Percentiles rank a stretch among this genome's conserved stretches.
phyloP scores from a whole-genome alignment of 352 stramenopile genomes.

The Hyaloperonospora arabidopsidis region DNA sequence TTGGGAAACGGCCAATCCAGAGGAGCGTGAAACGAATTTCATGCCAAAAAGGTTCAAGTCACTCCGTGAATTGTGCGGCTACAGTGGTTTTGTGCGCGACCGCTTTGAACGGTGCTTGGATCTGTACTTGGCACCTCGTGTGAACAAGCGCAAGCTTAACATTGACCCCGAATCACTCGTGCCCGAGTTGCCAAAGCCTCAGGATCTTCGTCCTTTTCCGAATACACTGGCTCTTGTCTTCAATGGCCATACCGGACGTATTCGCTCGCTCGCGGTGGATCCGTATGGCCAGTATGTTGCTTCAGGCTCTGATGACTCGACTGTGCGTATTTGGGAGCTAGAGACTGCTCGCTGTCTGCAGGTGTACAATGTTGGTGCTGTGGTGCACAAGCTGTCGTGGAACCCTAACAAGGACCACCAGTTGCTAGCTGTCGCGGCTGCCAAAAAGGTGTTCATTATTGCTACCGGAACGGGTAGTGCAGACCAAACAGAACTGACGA shows the following conservation, averaged over 20 bases:
- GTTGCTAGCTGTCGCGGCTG: conserved; percentile 89
- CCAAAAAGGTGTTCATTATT: conserved; percentile 88
- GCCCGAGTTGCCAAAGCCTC: conserved; percentile 93
- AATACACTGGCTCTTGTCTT: conserved; percentile 89
- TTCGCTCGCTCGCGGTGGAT: conserved; percentile 91
- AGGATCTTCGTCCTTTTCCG: conserved; percentile 97
- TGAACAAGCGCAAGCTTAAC: conserved; percentile 94
- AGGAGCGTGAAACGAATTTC: conserved; percentile 95
- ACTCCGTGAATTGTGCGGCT: conserved; percentile 93
- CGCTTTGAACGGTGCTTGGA: conserved; percentile 99
- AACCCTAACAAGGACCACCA: conserved; percentile 96
- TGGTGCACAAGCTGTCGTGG: conserved; percentile 92
- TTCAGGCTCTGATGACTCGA: conserved; percentile 93
- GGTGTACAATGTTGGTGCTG: conserved; percentile 86
- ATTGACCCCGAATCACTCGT: conserved; percentile 96
- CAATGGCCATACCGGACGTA: conserved; percentile 82
- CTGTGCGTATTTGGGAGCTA: conserved; percentile 95
- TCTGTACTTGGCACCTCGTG: conserved; percentile 96
- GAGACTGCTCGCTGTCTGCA: conserved; percentile 89
- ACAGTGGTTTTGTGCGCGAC: conserved; percentile 95
- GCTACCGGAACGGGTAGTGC: conserved; percentile 90
- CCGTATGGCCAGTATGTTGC: conserved; percentile 96
- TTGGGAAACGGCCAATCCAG: conserved; percentile 91
- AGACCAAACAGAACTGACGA: conserved; percentile 92
- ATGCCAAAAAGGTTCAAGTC: conserved; percentile 96